phyloP scores from a whole-genome alignment of 106 monocot genomes.

The Iris macrosiphon region DNA sequence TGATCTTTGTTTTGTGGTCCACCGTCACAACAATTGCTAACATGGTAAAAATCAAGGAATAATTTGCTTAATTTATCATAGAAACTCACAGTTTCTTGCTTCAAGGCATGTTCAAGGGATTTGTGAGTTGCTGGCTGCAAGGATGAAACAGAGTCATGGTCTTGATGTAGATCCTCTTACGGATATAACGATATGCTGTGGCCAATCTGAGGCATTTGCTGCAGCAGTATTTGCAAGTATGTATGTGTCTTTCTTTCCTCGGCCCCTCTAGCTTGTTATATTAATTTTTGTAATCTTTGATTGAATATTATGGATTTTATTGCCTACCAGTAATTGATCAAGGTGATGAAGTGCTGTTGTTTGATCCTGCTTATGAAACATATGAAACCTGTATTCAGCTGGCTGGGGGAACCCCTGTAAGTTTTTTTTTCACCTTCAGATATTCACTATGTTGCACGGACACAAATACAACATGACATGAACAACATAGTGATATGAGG shows the following conservation, averaged over 20 bases:
- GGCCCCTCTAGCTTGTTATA: not conserved
- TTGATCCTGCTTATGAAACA: slow-evolving; percentile 94
- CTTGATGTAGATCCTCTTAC: slow-evolving; percentile 52
- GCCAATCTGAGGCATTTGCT: slow-evolving; percentile 84
- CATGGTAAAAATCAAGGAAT: too few relatives aligned
- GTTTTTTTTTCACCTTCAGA: slow-evolving; percentile 17
- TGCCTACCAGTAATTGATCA: slow-evolving; percentile 55
- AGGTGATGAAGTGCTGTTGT: slow-evolving; percentile 80
- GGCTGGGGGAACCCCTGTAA: slow-evolving; percentile 85
- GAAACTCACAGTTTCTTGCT: not conserved
- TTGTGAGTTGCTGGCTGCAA: slow-evolving; percentile 45
- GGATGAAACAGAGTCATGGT: slow-evolving; percentile 44
- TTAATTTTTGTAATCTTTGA: not conserved
- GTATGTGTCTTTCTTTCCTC: too few relatives aligned
- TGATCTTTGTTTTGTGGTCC: too few relatives aligned
- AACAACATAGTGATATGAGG: not conserved
- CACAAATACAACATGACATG: too few relatives aligned
- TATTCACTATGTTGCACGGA: too few relatives aligned
- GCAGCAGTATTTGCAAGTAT: slow-evolving; percentile 80
- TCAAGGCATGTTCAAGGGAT: slow-evolving; percentile 80
- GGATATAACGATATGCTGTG: slow-evolving; percentile 74
- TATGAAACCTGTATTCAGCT: slow-evolving; percentile 66
- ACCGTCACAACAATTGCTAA: too few relatives aligned
- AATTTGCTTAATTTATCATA: too few relatives aligned
- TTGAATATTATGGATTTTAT: not conserved